Percentiles rank a stretch among this genome's conserved stretches.
Evolutionary conservation across 345 rosid genomes (phyloP).

Genomic region (Syzygium aromaticum): DNA sequence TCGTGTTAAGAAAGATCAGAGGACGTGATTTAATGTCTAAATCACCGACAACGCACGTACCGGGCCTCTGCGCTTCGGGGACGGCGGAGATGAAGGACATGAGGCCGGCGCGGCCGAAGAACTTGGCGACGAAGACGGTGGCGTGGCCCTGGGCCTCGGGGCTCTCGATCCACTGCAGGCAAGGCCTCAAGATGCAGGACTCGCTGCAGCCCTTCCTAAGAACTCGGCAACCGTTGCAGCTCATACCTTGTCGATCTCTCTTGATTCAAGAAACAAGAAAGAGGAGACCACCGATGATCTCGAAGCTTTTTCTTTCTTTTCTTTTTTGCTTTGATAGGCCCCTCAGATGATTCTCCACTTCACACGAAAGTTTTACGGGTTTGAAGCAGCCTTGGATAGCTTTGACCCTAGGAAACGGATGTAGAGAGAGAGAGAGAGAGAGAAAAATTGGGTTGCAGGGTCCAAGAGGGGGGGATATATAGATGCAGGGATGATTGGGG

Average conservation of each 20-base stretch:
- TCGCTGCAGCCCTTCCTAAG: slow-evolving; percentile 97
- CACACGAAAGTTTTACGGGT: slow-evolving; percentile 1
- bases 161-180: slow-evolving; percentile 82
- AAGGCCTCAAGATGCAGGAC: slow-evolving; percentile 75
- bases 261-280: not conserved
- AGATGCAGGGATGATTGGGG: slow-evolving; percentile 1
- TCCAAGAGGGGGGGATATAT: slow-evolving; percentile 4
- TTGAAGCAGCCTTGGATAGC: not conserved
- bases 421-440: not conserved
- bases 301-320: not conserved
- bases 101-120: slow-evolving; percentile 96
- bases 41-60: slow-evolving; percentile 17
- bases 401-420: slow-evolving; percentile 19
- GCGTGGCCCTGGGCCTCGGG: slow-evolving; percentile 97
- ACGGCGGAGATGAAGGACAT: slow-evolving; percentile 97
- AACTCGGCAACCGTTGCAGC: slow-evolving; percentile 98
- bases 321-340: not conserved
- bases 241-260: slow-evolving; percentile 28
- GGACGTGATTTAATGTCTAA: not conserved
- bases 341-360: not conserved
- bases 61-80: slow-evolving; percentile 80
- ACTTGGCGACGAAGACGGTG: slow-evolving; percentile 93
- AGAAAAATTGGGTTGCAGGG: not conserved
- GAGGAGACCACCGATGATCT: not conserved
- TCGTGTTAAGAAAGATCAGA: not conserved